Base-by-base conservation (phyloP, 208 protist genomes). In the Leishmania mexicana region DNA sequence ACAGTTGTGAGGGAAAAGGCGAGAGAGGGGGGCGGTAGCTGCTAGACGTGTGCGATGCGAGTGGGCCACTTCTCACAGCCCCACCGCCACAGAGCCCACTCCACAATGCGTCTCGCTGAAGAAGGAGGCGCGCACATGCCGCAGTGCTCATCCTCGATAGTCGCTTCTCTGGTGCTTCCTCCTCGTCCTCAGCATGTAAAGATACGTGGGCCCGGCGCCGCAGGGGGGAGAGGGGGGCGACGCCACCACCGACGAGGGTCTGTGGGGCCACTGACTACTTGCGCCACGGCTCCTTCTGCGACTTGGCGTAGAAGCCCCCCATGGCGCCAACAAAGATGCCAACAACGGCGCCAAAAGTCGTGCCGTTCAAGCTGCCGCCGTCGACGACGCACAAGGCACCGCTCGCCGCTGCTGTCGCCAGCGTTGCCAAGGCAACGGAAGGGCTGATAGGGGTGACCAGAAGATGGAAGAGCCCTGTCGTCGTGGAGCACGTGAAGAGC, bases 271-370 rank as follows among this genome's bases (percentile, higher is more conserved):
- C 75, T 10, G 38, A 15, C 86, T 87, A 97, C 88, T 97, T 96
- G 3, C 93, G 84, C 95, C 95, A 98, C 57, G 95, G 95, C 87
- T 98, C 93, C 72, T 93, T 95, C 80, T 90, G 86, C 10, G 93
- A 94, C 85, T 98, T 98, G 45, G 92, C 91, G 89, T 97, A 97
- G 87, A 87, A 96, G 49, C 95, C 91, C 19, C 95, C 95, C 79
- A 97, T 93, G 21, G 84, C 93, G 11, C 93, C 95, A 73, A 96
- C 83, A 51, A 98, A 91, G 40, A 96, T 83, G 35, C 95, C 95
- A 21, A 92, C 67, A 53, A 98, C 86, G 0, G 92, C 92, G n/a
- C 95, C 95, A 70, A 98, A 94, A 4, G 91, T 87, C 28, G 93
- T 91, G 70, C 92, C 91, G 77, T 89, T 87, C 47, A 90, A 86